Evolutionary conservation across 2,329 filamentous ascomycete species (phyloP), one percentile per base, ranked within the genome.

Genomic region (Trichophyton verrucosum): DNA sequence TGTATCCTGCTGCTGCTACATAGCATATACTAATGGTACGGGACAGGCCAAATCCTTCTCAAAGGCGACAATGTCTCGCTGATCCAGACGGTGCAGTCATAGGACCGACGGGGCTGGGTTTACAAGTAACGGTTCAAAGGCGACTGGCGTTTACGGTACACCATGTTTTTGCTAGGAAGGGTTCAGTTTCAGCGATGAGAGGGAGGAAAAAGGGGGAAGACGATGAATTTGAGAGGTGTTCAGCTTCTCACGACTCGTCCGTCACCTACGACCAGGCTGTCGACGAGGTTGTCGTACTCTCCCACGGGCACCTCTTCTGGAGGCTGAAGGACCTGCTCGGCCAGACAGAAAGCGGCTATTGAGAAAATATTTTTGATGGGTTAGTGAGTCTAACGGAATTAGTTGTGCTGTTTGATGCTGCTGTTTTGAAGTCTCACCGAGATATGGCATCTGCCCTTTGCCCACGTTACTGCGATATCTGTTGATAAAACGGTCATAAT

Each of bases 401-500:
- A 38, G 33, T 22, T 42, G 36, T 20, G 17, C 20, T 17, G 36
- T 17, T 17, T 36, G 17, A 13, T n/a, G 17, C 20, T 22, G 17
- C n/a, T 17, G 36, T 11, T 11, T 47, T 36, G 57, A 47, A 24
- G n/a, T 51, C 79, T 76, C 75, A 86, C 83, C 81, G 67, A 85
- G 80, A 76, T 81, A 79, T 66, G 81, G 82, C 76, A 81, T 82
- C 65, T 72, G 73, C 57, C 68, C 63, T 65, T 65, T 68, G 61
- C 65, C 67, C 65, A 63, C 68, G 72, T 68, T 69, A 65, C 74
- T 73, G 73, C 80, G 72, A 81, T 91, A 95, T 66, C 86, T 84
- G 69, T 86, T 83, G 70, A 99, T 76, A 74, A 96, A 99, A 73
- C 86, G 88, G 77, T 99, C 94, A 78, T 99, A 99, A 76, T 95